Base-by-base conservation (phyloP, 2,329 filamentous ascomycete species). In the Stemphylium vesicarium region DNA sequence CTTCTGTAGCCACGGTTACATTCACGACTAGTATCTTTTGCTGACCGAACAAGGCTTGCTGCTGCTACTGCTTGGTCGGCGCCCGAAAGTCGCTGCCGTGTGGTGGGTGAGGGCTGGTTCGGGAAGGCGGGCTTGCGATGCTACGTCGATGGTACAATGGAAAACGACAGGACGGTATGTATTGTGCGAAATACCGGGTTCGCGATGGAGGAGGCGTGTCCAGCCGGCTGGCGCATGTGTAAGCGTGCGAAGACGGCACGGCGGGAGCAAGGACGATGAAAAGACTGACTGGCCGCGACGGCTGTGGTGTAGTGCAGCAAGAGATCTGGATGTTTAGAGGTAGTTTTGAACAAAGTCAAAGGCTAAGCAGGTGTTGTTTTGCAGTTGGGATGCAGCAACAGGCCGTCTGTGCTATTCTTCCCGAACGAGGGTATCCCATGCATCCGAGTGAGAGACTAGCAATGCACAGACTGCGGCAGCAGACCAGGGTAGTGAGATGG, bases 401-500 rank as follows among this genome's bases (percentile, higher is more conserved):
- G 58, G 57, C 59, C 33, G 62, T 63, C 61, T 63, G 68, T 68
- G 63, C 69, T 66, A 65, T 65, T 62, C 56, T 64, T 59, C 58
- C 60, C 61, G 60, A 56, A 60, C 67, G 64, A 70, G 64, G 65
- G 56, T 62, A 41, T 60, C 62, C 65, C 67, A 68, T 71, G 69
- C 60, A 68, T 62, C 57, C 57, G 50, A 51, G 57, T 44, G 60
- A 58, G 60, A 50, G 49, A 46, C 56, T 37, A 56, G 46, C 59
- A 57, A 60, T 60, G 69, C 68, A 66, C 62, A 68, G 65, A 62
- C 64, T 59, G 63, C 60, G 53, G 63, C 59, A 54, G 65, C 63
- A 66, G 63, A 55, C 63, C 69, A 67, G 68, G 67, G 60, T 61
- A 49, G 48, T 32, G 57, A 50, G 56, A 55, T 45, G 57, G 55